phyloP scores from a whole-genome alignment of 2,329 filamentous ascomycete genomes.

The Pezicula rhizophila region DNA sequence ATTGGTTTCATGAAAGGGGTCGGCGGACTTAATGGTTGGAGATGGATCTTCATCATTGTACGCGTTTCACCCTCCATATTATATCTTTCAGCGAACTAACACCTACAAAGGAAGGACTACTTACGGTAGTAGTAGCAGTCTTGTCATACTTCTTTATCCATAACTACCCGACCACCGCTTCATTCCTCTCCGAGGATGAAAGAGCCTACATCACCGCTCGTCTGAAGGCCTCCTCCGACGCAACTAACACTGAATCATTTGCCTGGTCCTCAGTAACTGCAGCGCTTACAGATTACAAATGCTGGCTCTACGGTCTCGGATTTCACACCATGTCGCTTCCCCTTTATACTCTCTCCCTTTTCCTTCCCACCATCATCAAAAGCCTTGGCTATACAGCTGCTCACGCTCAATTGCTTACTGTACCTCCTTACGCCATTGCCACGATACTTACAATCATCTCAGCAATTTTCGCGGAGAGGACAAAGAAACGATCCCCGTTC shows the following conservation, averaged over 20 bases:
- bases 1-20: slow-evolving; percentile 48
- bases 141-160: slow-evolving; percentile 56
- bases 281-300: slow-evolving; percentile 62
- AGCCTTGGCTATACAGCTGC: slow-evolving; percentile 48
- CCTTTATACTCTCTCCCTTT: slow-evolving; percentile 50
- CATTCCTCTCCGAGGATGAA: slow-evolving; percentile 47
- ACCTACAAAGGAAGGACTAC: slow-evolving; percentile 42
- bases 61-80: slow-evolving; percentile 6
- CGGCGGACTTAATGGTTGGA: slow-evolving; percentile 47
- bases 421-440: slow-evolving; percentile 59
- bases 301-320: slow-evolving; percentile 65
- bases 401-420: slow-evolving; percentile 51
- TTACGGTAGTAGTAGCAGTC: slow-evolving; percentile 44
- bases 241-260: slow-evolving; percentile 62
- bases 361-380: slow-evolving; percentile 49
- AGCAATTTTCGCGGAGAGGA: slow-evolving; percentile 54
- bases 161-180: slow-evolving; percentile 55
- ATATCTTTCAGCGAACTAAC: background rate
- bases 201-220: slow-evolving; percentile 41
- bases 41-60: slow-evolving; percentile 56
- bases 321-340: slow-evolving; percentile 69
- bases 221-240: slow-evolving; percentile 62
- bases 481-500: slow-evolving; percentile 53
- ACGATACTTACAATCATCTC: slow-evolving; percentile 52
- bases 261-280: slow-evolving; percentile 58